Percentiles rank a stretch among this genome's conserved stretches.
Conservation (phyloP, 2,329 filamentous ascomycete species). For the Ophiocordyceps robertsii region DNA sequence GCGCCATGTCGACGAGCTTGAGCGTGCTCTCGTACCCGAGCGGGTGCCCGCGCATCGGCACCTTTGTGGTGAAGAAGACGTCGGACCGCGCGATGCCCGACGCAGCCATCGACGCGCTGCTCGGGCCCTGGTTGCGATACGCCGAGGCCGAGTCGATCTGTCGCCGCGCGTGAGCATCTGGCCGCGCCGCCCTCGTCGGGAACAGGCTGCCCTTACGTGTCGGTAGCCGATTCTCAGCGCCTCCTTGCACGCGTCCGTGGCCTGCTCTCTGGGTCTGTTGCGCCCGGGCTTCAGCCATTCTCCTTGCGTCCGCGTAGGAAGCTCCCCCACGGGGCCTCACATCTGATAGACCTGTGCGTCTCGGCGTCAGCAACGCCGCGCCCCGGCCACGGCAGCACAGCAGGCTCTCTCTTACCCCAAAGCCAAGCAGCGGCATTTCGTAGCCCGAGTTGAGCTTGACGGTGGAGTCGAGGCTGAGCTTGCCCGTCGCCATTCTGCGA, state of each 20-base stretch:
- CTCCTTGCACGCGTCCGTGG: constrained; percentile 24
- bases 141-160: constrained; percentile 39
- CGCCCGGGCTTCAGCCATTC: no score
- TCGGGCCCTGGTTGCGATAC: constrained; percentile 37
- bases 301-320: neutral
- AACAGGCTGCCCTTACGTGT: constrained; percentile 23
- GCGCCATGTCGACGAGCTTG: constrained; percentile 47
- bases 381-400: no score
- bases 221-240: constrained; percentile 39
- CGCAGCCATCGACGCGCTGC: constrained; percentile 29
- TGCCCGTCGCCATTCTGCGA: constrained; percentile 27
- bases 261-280: constrained; percentile 15
- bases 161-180: neutral
- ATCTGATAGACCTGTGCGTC: constrained; percentile 35
- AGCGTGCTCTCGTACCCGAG: constrained; percentile 50
- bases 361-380: constrained; percentile 1
- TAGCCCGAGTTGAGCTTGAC: constrained; percentile 42
- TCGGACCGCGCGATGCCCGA: constrained; percentile 29
- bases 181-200: neutral
- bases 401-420: constrained; percentile 34
- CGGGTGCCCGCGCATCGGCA: constrained; percentile 24
- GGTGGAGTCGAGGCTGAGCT: constrained; percentile 30
- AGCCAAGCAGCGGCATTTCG: constrained; percentile 37
- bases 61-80: constrained; percentile 44
- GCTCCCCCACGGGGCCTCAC: constrained; percentile 18